phyloP scores from a whole-genome alignment of 768 basidiomycete species.

The Dentipellis sp. region DNA sequence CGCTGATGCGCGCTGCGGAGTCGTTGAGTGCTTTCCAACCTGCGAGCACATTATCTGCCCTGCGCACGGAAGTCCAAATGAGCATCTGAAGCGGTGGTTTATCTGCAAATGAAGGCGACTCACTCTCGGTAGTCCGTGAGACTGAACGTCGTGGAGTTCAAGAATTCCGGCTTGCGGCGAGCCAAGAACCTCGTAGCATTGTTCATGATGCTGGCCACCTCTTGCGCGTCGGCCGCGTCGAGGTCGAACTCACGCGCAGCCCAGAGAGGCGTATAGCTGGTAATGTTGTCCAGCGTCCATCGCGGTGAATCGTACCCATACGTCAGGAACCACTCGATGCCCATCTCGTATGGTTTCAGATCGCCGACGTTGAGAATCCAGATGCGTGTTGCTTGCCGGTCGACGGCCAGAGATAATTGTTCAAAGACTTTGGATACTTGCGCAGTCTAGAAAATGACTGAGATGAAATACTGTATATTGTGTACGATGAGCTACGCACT shows the following conservation, averaged over 20 bases:
- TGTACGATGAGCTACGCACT: constrained; percentile 22
- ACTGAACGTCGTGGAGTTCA: constrained; percentile 53
- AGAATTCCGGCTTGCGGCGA: constrained; percentile 56
- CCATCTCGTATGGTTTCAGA: constrained; percentile 64
- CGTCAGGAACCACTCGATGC: constrained; percentile 59
- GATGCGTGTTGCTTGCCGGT: constrained; percentile 45
- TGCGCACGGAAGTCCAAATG: constrained; percentile 16
- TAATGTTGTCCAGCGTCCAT: constrained; percentile 46
- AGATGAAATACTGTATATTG: background rate
- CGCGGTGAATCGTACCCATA: constrained; percentile 51
- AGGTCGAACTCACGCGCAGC: constrained; percentile 58
- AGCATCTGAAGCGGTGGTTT: background rate
- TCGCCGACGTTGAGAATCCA: constrained; percentile 76
- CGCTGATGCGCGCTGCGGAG: constrained; percentile 45
- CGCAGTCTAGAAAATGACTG: background rate
- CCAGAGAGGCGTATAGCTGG: constrained; percentile 46
- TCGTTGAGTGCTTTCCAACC: constrained; percentile 40
- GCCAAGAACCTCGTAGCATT: constrained; percentile 51
- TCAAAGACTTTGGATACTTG: constrained; percentile 54
- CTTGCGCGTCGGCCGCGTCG: constrained; percentile 26
- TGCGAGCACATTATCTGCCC: constrained; percentile 47
- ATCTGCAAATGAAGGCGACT: constrained; percentile 19
- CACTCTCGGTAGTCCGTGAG: constrained; percentile 63
- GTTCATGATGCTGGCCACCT: constrained; percentile 42
- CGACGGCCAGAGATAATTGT: constrained; percentile 59